A percentile compares a stretch with the other conserved stretches of the same genome.
These are phyloP conservation scores for Blastocystis sp. DNA, from an alignment of 352 stramenopile genomes.

Conservation along the genomic window DNA sequence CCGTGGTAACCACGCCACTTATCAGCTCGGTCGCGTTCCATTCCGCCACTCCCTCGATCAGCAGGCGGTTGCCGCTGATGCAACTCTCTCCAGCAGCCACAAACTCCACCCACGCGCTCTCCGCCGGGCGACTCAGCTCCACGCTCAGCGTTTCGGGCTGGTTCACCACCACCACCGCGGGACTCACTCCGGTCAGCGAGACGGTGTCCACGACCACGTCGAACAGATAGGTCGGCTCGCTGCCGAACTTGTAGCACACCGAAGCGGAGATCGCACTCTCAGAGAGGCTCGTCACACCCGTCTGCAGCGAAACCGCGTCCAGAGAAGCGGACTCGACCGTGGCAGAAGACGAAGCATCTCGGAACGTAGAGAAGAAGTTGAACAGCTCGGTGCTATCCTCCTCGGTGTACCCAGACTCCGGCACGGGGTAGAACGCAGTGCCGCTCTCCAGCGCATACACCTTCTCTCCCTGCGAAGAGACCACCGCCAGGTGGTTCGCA, in stretches of 20 bases:
- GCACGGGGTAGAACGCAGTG: background rate
- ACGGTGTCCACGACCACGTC: conserved; percentile 8
- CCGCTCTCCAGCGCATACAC: background rate
- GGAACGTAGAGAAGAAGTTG: conserved; percentile 41
- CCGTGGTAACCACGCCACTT: background rate
- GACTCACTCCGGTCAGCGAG: background rate
- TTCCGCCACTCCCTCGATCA: background rate
- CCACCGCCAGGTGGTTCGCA: background rate
- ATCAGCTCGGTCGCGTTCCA: background rate
- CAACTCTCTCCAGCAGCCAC: background rate
- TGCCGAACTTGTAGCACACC: conserved; percentile 40
- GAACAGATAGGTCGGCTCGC: conserved; percentile 22
- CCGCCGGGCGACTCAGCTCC: background rate
- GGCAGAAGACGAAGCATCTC: background rate
- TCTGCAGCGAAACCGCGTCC: background rate
- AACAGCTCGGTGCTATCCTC: conserved; percentile 47
- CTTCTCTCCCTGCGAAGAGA: background rate
- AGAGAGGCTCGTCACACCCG: background rate
- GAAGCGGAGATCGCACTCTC: background rate
- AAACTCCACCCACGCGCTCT: background rate
- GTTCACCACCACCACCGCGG: background rate
- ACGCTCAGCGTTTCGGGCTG: background rate
- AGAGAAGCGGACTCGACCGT: background rate
- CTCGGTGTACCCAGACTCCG: background rate
- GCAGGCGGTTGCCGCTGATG: background rate